Evolutionary conservation across 1,284 basidiomycete species (phyloP), one percentile per base, ranked within the genome.

Genomic region (Pyrrhoderma lamaoense): DNA sequence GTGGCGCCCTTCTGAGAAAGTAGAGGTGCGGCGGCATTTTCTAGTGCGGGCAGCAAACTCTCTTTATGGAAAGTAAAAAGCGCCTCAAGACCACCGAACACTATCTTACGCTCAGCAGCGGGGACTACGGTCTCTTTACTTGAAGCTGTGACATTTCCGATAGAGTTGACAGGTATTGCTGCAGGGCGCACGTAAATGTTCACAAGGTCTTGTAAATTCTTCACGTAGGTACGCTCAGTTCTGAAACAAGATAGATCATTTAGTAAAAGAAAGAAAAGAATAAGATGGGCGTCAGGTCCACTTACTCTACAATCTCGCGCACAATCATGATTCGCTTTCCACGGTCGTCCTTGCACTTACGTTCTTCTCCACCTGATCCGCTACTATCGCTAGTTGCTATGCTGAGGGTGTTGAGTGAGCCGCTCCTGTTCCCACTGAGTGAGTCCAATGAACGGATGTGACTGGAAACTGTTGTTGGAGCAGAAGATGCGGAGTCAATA

Each of bases 221-320:
- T 88, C 52, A 97, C 91, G 66, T 99, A 99, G 1, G 94, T 94
- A 56, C 90, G 79, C 67, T 99, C 95, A 40, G 95, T 98, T 61
- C 88, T 91, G 61, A 59, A 62, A 36, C 60, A 31, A 65, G 52
- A 59, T 52, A 53, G 40, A 51, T 36, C 5, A 36, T n/a, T 27
- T 16, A 51, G 21, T 45, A 21, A 49, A 14, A 11, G 45, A 50
- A 57, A 49, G 57, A 21, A 5, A 40, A 40, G 14, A 21, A 42
- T 52, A 43, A 48, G 37, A 40, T 45, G 53, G 14, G 23, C 48
- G 4, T 11, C 23, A 13, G 19, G 27, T 31, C 27, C 1, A 77
- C 87, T 59, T 67, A 91, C 89, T 87, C 77, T 45, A 93, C 79
- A 60, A 95, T 93, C 68, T 95, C 92, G 44, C 82, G 78, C 47